Conservation (phyloP, 140 eudicot genomes). For the Ambrosia hybrid region DNA sequence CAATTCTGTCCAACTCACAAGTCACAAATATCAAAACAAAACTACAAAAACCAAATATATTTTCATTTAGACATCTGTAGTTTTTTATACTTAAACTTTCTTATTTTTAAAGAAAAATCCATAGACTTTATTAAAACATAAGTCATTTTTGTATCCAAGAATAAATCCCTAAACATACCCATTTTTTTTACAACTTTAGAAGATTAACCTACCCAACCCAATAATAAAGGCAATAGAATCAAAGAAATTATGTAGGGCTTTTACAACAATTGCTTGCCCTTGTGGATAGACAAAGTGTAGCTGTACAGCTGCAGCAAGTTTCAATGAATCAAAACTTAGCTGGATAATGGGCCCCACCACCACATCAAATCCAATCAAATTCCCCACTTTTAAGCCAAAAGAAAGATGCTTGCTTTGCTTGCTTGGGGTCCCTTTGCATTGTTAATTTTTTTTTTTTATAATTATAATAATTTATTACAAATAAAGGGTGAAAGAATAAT, state of each 20-base stretch:
- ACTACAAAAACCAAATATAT: not conserved
- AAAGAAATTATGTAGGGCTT: not conserved
- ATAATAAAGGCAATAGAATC: not conserved
- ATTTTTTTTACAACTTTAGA: not conserved
- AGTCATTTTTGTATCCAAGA: not conserved
- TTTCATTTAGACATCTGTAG: not conserved
- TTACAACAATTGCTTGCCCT: conserved; percentile 6
- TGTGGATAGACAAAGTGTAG: conserved; percentile 18
- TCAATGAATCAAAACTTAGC: conserved; percentile 28
- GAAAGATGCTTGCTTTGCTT: conserved; percentile 24
- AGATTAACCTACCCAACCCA: not conserved
- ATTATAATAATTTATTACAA: not conserved
- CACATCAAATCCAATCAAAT: conserved; percentile 21
- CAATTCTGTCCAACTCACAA: conserved; percentile 7
- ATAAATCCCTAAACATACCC: not conserved
- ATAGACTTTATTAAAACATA: not conserved
- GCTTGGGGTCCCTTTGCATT: conserved; percentile 9
- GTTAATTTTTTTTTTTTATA: not conserved
- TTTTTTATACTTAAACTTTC: not conserved
- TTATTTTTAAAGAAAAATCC: not conserved
- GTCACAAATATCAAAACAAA: not conserved
- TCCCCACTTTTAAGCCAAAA: conserved; percentile 21
- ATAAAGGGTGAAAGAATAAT: conserved; percentile 25
- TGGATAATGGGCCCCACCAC: conserved; percentile 25
- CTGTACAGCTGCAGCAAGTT: conserved; percentile 1